These are phyloP conservation scores for Pythium brachiatum DNA, from an alignment of 352 stramenopile species.

Conservation along the genomic window DNA sequence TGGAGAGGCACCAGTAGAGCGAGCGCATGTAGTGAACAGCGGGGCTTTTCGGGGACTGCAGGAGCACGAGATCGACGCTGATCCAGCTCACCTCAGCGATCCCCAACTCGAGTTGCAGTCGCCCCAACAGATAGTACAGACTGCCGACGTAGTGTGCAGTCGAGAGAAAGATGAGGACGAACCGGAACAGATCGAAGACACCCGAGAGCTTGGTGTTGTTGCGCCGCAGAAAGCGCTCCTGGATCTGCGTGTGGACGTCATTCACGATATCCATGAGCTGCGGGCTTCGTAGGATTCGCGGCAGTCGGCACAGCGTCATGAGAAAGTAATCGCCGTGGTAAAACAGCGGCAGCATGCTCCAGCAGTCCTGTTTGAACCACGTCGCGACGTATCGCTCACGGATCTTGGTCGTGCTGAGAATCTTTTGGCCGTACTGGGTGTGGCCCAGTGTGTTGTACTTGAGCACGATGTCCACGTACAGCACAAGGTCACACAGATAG, in stretches of 20 bases:
- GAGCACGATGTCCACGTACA: slow-evolving; percentile 28
- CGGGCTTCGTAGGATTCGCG: slow-evolving; percentile 25
- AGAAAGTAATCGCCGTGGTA: slow-evolving; percentile 23
- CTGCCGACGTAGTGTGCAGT: slow-evolving; percentile 31
- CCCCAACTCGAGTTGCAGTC: slow-evolving; percentile 20
- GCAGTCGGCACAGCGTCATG: slow-evolving; percentile 23
- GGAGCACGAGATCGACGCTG: slow-evolving; percentile 49
- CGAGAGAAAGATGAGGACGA: slow-evolving; percentile 31
- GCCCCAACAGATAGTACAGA: slow-evolving; percentile 30
- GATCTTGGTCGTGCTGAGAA: slow-evolving; percentile 20
- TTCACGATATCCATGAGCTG: slow-evolving; percentile 27
- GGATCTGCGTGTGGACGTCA: slow-evolving; percentile 24
- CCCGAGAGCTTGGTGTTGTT: slow-evolving; percentile 27
- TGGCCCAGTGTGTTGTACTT: slow-evolving; percentile 22
- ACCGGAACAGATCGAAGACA: slow-evolving; percentile 33
- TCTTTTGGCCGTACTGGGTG: slow-evolving; percentile 26
- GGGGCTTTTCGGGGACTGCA: slow-evolving; percentile 45
- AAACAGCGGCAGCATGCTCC: slow-evolving; percentile 28
- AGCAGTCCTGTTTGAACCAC: slow-evolving; percentile 30
- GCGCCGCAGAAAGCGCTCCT: slow-evolving; percentile 24
- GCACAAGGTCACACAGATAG: slow-evolving; percentile 20
- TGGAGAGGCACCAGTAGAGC: slow-evolving; percentile 78
- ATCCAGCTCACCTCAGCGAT: slow-evolving; percentile 46
- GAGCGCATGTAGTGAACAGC: slow-evolving; percentile 66
- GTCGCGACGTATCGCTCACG: slow-evolving; percentile 23